Conservation (phyloP, 129 eudicot genomes). For the Lonicera japonica region DNA sequence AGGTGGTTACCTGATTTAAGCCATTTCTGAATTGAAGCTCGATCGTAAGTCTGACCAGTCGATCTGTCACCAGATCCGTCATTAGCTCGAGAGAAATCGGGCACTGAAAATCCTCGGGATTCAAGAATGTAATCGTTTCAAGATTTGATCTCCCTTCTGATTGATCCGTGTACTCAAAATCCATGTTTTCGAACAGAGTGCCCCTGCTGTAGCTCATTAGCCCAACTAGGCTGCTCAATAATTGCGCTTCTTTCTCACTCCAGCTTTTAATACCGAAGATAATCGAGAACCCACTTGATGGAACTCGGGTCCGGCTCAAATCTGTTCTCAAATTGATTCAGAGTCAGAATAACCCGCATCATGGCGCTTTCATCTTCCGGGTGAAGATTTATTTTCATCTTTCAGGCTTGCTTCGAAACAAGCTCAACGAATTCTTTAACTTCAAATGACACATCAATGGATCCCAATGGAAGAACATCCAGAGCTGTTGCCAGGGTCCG, state of each 20-base stretch:
- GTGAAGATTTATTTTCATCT: slow-evolving; percentile 41
- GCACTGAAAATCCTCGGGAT: slow-evolving; percentile 74
- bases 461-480: slow-evolving; percentile 53
- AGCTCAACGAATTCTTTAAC: slow-evolving; percentile 54
- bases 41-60: slow-evolving; percentile 85
- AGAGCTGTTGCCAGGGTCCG: slow-evolving; percentile 54
- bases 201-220: slow-evolving; percentile 75
- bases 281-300: slow-evolving; percentile 39
- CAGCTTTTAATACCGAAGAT: slow-evolving; percentile 45
- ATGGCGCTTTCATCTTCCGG: slow-evolving; percentile 45
- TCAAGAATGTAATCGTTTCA: slow-evolving; percentile 45
- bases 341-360: slow-evolving; percentile 40
- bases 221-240: slow-evolving; percentile 56
- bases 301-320: slow-evolving; percentile 56
- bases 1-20: slow-evolving; percentile 56
- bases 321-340: slow-evolving; percentile 66
- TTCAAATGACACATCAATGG: slow-evolving; percentile 33
- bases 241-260: slow-evolving; percentile 50
- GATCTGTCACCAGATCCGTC: slow-evolving; percentile 83
- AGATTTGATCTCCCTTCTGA: slow-evolving; percentile 18
- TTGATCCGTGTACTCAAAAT: slow-evolving; percentile 9
- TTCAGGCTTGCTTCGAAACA: slow-evolving; percentile 53
- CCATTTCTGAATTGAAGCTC: slow-evolving; percentile 75
- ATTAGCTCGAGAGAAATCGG: slow-evolving; percentile 81
- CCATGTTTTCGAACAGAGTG: slow-evolving; percentile 45